Evolutionary conservation across 2,329 filamentous ascomycete genomes (phyloP).

Genomic region (Akanthomyces uredinophilus): DNA sequence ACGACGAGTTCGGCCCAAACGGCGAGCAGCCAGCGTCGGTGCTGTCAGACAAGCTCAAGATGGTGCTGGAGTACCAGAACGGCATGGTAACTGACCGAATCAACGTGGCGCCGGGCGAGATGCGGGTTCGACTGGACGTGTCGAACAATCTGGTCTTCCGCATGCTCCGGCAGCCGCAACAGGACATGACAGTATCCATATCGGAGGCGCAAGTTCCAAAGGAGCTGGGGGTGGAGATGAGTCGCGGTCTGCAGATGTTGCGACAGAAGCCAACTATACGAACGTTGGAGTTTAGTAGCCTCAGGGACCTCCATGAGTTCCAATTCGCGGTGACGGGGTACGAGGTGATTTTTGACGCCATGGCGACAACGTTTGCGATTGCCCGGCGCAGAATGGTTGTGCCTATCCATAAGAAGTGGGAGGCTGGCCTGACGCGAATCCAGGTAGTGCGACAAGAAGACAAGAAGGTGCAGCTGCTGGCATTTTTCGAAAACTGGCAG

Average conservation of each 20-base stretch:
- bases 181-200: conserved; percentile 71
- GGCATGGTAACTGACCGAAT: conserved; percentile 79
- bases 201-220: conserved; percentile 60
- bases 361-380: conserved; percentile 73
- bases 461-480: conserved; percentile 70
- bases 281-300: conserved; percentile 61
- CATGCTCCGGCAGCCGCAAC: conserved; percentile 66
- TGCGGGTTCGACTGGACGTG: conserved; percentile 62
- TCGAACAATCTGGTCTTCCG: conserved; percentile 57
- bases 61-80: conserved; percentile 69
- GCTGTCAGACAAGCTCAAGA: conserved; percentile 68
- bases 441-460: conserved; percentile 71
- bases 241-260: conserved; percentile 58
- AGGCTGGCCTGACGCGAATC: conserved; percentile 71
- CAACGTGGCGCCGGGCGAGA: conserved; percentile 72
- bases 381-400: conserved; percentile 83
- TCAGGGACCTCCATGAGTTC: conserved; percentile 70
- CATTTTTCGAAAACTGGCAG: conserved; percentile 83
- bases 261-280: conserved; percentile 60
- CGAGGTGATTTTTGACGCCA: conserved; percentile 65
- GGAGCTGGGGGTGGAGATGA: conserved; percentile 58
- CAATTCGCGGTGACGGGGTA: conserved; percentile 76
- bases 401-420: conserved; percentile 92
- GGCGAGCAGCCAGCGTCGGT: conserved; percentile 60
- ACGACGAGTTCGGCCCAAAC: conserved; percentile 60